Conservation (phyloP, 75 land plant genomes). For the Picea sitchensis region DNA sequence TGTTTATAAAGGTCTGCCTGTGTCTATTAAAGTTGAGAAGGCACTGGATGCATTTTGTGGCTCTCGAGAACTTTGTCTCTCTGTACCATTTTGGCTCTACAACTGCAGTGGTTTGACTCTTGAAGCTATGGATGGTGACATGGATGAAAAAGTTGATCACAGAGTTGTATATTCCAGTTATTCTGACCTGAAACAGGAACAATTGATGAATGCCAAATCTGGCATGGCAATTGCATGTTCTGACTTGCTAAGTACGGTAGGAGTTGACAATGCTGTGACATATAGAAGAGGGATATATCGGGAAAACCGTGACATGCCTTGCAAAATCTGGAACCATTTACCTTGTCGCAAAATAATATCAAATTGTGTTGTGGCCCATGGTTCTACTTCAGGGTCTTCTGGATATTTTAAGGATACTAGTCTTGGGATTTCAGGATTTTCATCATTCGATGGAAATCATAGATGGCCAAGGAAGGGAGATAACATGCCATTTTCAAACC, state of each 20-base stretch:
- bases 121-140: constrained; percentile 34
- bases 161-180: constrained; percentile 47
- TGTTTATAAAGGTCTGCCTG: constrained; percentile 33
- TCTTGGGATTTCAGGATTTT: neutral
- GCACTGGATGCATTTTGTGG: constrained; percentile 68
- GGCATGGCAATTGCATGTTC: constrained; percentile 39
- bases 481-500: neutral
- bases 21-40: constrained; percentile 60
- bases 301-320: neutral
- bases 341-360: constrained; percentile 1
- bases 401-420: neutral
- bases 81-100: constrained; percentile 84
- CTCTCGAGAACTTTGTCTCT: constrained; percentile 70
- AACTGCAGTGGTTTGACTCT: constrained; percentile 77
- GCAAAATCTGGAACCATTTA: constrained; percentile 9
- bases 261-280: neutral
- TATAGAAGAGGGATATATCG: neutral
- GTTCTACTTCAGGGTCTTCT: neutral
- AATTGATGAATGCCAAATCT: constrained; percentile 13
- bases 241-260: neutral
- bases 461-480: neutral
- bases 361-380: neutral
- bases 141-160: constrained; percentile 13
- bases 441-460: constrained; percentile 3
- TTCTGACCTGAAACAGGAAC: constrained; percentile 15